Base-by-base conservation (phyloP, 1,139 yeast genomes). In the Geotrichum australiense region DNA sequence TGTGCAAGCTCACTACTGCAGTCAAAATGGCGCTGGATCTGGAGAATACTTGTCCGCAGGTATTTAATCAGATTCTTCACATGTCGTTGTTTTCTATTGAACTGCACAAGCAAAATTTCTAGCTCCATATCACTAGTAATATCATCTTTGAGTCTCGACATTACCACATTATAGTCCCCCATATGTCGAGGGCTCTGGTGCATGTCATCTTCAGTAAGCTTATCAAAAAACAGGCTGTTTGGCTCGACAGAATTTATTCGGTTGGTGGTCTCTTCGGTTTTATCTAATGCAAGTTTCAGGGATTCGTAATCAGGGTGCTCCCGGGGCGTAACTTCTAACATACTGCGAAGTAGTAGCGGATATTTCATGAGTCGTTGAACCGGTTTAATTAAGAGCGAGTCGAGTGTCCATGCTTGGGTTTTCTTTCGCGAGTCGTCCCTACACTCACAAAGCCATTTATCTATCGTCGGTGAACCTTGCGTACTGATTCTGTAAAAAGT, bases 351-450 rank as follows among this genome's bases (percentile, higher is more conserved):
- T 18, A 68, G 53, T 20, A 68, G 48, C 0, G 70, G 71, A 41
- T 67, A 67, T 47, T 66, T 65, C 39, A 64, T 55, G 20, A 67
- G 47, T 25, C 71, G 52, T 49, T 67, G 71, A 12, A 67, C 67
- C 1, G 71, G 71, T 46, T 67, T 68, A 48, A 68, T 63, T 22
- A 68, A 53, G 26, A 67, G 51, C 2, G 68, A 54, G 37, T 66
- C 71, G 28, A 67, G 49, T 14, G 66, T 61, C 68, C 69, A 63
- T 0, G 71, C 69, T 2, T 57, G 60, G 1, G 71, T 65, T 25
- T 50, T 42, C 8, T 45, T 37, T 34, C 50, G 46, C 11, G 61
- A 55, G 16, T 51, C 49, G 25, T 50, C 54, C 3, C 49, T 46
- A 39, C 65, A 54, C 30, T 55, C 59, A 5, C 44, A 35, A 7